These are phyloP conservation scores for Keithomyces neogunnii DNA, from an alignment of 2,329 filamentous ascomycete species.

Conservation along the genomic window DNA sequence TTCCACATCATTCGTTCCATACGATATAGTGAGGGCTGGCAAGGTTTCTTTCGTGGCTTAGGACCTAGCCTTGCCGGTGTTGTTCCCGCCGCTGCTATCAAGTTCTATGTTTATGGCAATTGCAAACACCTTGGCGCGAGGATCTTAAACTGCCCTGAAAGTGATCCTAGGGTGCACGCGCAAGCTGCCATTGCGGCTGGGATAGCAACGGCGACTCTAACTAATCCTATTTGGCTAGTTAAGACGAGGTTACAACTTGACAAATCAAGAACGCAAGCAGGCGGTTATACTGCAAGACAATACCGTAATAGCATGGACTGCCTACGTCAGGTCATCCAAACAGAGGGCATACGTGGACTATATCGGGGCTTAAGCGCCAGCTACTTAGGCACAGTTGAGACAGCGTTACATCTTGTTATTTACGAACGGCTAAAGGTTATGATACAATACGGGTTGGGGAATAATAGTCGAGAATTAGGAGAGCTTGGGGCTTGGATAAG, in stretches of 20 bases:
- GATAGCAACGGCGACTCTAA: slow-evolving; percentile 60
- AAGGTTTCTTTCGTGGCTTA: slow-evolving; percentile 61
- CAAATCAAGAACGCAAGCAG: slow-evolving; percentile 42
- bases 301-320: slow-evolving; percentile 64
- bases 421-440: slow-evolving; percentile 60
- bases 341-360: slow-evolving; percentile 50
- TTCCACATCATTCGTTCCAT: slow-evolving; percentile 72
- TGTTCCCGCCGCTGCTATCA: slow-evolving; percentile 61
- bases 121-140: slow-evolving; percentile 57
- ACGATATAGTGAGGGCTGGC: slow-evolving; percentile 60
- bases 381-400: slow-evolving; percentile 61
- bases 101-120: slow-evolving; percentile 65
- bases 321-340: slow-evolving; percentile 52
- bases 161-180: slow-evolving; percentile 52
- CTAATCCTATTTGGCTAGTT: slow-evolving; percentile 67
- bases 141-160: slow-evolving; percentile 47
- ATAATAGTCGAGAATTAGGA: slow-evolving; percentile 56
- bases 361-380: slow-evolving; percentile 61
- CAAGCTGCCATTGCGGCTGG: slow-evolving; percentile 55
- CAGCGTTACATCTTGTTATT: slow-evolving; percentile 60
- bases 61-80: slow-evolving; percentile 62
- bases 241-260: slow-evolving; percentile 66
- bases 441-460: slow-evolving; percentile 32
- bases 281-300: slow-evolving; percentile 33
- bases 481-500: slow-evolving; percentile 62